Base-by-base conservation (phyloP, 2,329 filamentous ascomycete genomes). In the Sporothrix phasma region DNA sequence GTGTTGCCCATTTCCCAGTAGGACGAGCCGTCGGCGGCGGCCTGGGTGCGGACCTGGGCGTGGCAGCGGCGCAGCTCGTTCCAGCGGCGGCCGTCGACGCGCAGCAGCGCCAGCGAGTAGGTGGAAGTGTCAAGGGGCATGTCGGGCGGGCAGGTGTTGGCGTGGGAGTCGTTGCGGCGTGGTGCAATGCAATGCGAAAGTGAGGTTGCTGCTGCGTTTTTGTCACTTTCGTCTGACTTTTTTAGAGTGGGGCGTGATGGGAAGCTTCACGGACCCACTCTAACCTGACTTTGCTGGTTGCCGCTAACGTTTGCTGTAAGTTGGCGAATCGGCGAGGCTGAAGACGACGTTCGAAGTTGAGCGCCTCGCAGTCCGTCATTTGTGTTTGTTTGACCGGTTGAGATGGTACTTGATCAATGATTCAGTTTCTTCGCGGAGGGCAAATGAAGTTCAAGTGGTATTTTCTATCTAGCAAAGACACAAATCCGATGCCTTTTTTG, bases 1-100 rank as follows among this genome's bases (percentile, higher is more conserved):
- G 94, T 99, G 77, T 97, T 96, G 71, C 94, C 94, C 88, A 96
- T 96, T 74, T 96, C 91, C 65, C 97, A 85, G 76, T 96, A 96
- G 67, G 88, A 90, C 51, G 90, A 96, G 41, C 94, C 94, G 71
- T 97, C 94, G 63, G 92, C 92, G 59, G 92, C 88, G 66, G 92
- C 88, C 76, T 97, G 94, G 1, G 92, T 97, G 67, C 88, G 89
- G 73, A 99, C 92, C 76, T 95, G 90, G 56, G 89, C 93, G 72
- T 91, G 86, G 60, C 96, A 83, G 7, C 90, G 87, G 31, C 94
- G 91, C 45, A 99, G 84, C 76, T 99, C 94, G 78, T 99, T 97
- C 94, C 94, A 99, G 70, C 94, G 87, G 66, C 94, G 87, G 66
- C 89, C 89, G 73, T 89, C 93, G 69, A 90, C 86, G 72, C 89